Evolutionary conservation across 176 grass and related monocot genomes (phyloP).

Genomic region (Secale cereale): DNA sequence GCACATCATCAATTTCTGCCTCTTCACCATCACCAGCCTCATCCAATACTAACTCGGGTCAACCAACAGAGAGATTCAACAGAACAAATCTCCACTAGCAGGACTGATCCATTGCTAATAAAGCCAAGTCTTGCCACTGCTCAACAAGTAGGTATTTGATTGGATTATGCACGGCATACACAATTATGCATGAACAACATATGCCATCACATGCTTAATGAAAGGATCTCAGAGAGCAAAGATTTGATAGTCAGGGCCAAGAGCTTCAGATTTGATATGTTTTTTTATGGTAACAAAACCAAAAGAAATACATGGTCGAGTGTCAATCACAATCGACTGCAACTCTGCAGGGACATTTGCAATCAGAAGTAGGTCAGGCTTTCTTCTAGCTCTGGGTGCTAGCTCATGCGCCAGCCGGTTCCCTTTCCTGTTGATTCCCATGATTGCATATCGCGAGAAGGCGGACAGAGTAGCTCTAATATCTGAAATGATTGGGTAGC

Average conservation of each 20-base stretch:
- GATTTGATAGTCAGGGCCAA: conserved; percentile 75
- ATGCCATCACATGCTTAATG: not conserved
- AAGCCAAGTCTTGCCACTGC: conserved; percentile 78
- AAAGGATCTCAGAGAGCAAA: conserved; percentile 40
- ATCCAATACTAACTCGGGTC: conserved; percentile 56
- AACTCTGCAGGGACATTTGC: no score
- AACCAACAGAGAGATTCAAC: conserved; percentile 59
- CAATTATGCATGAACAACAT: not conserved
- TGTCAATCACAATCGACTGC: no score
- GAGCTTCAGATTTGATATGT: conserved; percentile 73
- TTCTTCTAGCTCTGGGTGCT: no score
- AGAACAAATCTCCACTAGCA: conserved; percentile 86
- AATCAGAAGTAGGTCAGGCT: no score
- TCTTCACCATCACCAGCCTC: conserved; percentile 41
- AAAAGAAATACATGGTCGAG: no score
- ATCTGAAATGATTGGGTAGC: no score
- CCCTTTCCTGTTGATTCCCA: no score
- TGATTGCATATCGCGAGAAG: no score
- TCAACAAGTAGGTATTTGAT: conserved; percentile 5
- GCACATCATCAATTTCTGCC: conserved; percentile 68
- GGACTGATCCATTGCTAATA: conserved; percentile 52
- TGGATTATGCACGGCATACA: conserved; percentile 25
- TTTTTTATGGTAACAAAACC: not conserved
- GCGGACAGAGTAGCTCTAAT: no score
- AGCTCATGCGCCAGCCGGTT: no score